phyloP scores from a whole-genome alignment of 768 basidiomycete species.

The Termitomyces sp. region DNA sequence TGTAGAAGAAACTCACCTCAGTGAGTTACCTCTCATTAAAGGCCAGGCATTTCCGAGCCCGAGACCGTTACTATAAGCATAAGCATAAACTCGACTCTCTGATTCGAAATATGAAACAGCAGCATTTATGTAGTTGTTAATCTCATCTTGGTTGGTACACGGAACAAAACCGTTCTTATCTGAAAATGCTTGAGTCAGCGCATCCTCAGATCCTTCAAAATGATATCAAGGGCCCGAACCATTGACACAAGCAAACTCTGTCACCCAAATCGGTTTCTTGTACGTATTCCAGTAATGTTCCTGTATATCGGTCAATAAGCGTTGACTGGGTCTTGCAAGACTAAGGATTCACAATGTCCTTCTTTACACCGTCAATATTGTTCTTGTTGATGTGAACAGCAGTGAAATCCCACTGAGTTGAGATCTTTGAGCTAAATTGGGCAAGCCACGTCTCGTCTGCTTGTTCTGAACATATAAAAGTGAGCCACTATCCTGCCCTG shows the following conservation, averaged over 20 bases:
- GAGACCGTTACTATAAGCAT: conserved; percentile 46
- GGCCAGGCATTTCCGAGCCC: conserved; percentile 47
- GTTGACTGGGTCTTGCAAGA: not conserved
- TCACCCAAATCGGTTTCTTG: conserved; percentile 46
- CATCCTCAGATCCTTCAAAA: not conserved
- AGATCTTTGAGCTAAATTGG: conserved; percentile 34
- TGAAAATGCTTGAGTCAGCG: conserved; percentile 8
- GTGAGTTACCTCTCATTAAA: conserved; percentile 31
- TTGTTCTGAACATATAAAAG: conserved; percentile 32
- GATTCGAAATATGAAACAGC: conserved; percentile 37
- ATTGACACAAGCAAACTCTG: conserved; percentile 47
- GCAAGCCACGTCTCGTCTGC: conserved; percentile 46
- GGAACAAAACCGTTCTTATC: conserved; percentile 38
- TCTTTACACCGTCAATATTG: conserved; percentile 38
- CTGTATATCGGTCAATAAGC: conserved; percentile 20
- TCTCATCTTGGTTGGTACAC: conserved; percentile 40
- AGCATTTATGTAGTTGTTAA: conserved; percentile 38
- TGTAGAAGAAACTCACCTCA: conserved; percentile 27
- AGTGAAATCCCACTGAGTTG: conserved; percentile 43
- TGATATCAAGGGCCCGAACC: conserved; percentile 21
- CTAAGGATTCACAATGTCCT: conserved; percentile 33
- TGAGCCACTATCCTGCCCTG: not conserved
- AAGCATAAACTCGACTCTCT: conserved; percentile 35
- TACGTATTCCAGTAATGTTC: conserved; percentile 39
- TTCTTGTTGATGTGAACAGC: conserved; percentile 50